Conservation (phyloP, 1,139 yeast genomes). For the Diutina siamensis region DNA sequence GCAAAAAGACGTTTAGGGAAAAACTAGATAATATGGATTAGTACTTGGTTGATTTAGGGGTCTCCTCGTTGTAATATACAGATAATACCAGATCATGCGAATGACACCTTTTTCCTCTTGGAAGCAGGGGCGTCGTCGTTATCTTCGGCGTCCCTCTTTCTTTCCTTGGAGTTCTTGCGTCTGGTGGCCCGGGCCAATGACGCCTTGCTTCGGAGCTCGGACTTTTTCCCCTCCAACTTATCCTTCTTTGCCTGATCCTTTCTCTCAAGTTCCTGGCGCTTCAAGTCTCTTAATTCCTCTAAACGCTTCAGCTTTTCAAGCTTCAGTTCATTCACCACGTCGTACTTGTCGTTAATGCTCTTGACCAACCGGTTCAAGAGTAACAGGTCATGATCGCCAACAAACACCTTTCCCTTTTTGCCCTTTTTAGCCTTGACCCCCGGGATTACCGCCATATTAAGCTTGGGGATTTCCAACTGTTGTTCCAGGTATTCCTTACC, state of each 20-base stretch:
- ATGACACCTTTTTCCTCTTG: conserved; percentile 30
- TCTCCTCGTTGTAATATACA: neutral
- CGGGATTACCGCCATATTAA: conserved; percentile 77
- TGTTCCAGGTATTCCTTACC: conserved; percentile 61
- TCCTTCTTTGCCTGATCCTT: conserved; percentile 62
- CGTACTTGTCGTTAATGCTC: conserved; percentile 73
- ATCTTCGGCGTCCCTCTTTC: conserved; percentile 23
- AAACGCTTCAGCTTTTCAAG: conserved; percentile 80
- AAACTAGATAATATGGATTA: conserved; percentile 2
- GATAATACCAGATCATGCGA: conserved; percentile 22
- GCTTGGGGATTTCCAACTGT: conserved; percentile 64
- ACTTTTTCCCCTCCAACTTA: conserved; percentile 67
- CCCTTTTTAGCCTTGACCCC: conserved; percentile 72
- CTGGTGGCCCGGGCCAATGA: conserved; percentile 55
- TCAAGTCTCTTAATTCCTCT: conserved; percentile 81
- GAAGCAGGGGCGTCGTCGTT: conserved; percentile 14
- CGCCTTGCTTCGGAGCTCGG: conserved; percentile 63
- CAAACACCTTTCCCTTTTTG: conserved; percentile 87
- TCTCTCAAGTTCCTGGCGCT: conserved; percentile 76
- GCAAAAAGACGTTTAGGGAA: conserved; percentile 59
- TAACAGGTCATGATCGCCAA: conserved; percentile 59
- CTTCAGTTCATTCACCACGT: conserved; percentile 77
- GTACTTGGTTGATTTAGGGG: too few relatives aligned
- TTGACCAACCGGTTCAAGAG: conserved; percentile 58
- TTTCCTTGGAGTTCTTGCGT: conserved; percentile 54